Percentiles rank a stretch among this genome's conserved stretches.
These are phyloP conservation scores for Vaccinium macrocarpon DNA, from an alignment of 148 eudicot genomes.

Conservation along the genomic window DNA sequence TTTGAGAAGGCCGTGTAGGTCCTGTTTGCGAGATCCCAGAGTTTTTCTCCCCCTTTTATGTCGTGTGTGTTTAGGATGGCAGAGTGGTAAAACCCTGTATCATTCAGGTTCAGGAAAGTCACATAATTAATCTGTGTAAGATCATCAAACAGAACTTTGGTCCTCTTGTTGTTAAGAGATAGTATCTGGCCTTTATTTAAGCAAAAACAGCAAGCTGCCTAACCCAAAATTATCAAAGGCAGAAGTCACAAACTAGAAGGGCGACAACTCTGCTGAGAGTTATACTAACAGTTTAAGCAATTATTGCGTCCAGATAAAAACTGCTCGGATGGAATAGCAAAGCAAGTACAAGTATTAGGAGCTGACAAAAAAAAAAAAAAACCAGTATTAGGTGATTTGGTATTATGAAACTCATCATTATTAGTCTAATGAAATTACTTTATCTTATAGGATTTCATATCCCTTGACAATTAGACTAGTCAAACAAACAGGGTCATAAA, in stretches of 20 bases:
- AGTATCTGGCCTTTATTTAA: neutral
- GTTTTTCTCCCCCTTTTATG: constrained; percentile 14
- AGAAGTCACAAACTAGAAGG: neutral
- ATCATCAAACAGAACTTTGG: neutral
- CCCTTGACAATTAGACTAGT: neutral
- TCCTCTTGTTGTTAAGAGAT: neutral
- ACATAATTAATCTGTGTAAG: neutral
- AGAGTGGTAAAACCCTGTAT: constrained; percentile 24
- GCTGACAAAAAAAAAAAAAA: neutral
- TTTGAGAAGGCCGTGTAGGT: constrained; percentile 48
- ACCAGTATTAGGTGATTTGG: neutral
- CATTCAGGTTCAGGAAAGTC: neutral
- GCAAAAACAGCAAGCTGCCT: neutral
- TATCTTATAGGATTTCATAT: neutral
- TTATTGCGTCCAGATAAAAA: neutral
- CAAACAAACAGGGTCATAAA: neutral
- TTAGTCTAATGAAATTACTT: neutral
- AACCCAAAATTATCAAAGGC: neutral
- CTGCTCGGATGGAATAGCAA: neutral
- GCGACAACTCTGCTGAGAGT: neutral
- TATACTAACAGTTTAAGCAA: neutral
- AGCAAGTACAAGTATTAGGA: neutral
- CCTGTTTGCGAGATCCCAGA: constrained; percentile 20
- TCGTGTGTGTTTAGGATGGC: constrained; percentile 21
- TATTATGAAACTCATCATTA: neutral